Evolutionary conservation across 805 yeast genomes (phyloP).

Genomic region (Lipomyces sp.): DNA sequence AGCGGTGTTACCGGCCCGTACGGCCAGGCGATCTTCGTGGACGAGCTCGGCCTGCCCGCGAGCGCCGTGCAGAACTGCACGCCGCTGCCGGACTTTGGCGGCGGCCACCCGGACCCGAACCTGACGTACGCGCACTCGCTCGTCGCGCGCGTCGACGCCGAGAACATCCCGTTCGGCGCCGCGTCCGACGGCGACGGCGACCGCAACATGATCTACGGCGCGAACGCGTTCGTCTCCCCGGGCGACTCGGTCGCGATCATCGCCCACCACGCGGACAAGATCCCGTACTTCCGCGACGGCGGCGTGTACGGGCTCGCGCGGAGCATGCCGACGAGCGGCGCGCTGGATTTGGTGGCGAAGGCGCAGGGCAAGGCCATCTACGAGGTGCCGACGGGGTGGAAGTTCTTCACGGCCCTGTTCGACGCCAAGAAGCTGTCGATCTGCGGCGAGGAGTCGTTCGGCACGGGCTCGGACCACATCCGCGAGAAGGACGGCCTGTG

Average conservation of each 20-base stretch:
- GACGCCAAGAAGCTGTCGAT: slow-evolving; percentile 91
- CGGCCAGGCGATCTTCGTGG: slow-evolving; percentile 76
- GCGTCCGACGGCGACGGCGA: slow-evolving; percentile 99
- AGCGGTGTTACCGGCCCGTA: slow-evolving; percentile 98
- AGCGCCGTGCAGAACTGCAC: slow-evolving; percentile 70
- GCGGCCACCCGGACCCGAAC: slow-evolving; percentile 97
- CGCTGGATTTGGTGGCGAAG: slow-evolving; percentile 86
- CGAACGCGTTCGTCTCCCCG: slow-evolving; percentile 90
- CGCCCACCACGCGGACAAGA: slow-evolving; percentile 76
- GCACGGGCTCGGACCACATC: slow-evolving; percentile 96
- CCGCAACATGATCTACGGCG: slow-evolving; percentile 97
- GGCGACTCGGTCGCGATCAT: slow-evolving; percentile 98
- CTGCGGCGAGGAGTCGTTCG: slow-evolving; percentile 97
- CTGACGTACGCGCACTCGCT: slow-evolving; percentile 87
- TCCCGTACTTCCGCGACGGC: slow-evolving; percentile 84
- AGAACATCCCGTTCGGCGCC: slow-evolving; percentile 87
- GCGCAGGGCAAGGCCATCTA: slow-evolving; percentile 69
- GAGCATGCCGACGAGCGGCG: slow-evolving; percentile 96
- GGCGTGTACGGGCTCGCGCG: slow-evolving; percentile 94
- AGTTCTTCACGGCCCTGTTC: slow-evolving; percentile 91
- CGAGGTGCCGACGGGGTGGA: slow-evolving; percentile 98
- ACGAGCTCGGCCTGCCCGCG: slow-evolving; percentile 74
- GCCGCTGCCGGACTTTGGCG: slow-evolving; percentile 92
- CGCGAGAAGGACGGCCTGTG: slow-evolving; percentile 97
- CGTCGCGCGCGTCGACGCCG: slow-evolving; percentile 79